Evolutionary conservation across 305 asterid genomes (phyloP), one percentile per base, ranked within the genome.

Genomic region (Vinca major): DNA sequence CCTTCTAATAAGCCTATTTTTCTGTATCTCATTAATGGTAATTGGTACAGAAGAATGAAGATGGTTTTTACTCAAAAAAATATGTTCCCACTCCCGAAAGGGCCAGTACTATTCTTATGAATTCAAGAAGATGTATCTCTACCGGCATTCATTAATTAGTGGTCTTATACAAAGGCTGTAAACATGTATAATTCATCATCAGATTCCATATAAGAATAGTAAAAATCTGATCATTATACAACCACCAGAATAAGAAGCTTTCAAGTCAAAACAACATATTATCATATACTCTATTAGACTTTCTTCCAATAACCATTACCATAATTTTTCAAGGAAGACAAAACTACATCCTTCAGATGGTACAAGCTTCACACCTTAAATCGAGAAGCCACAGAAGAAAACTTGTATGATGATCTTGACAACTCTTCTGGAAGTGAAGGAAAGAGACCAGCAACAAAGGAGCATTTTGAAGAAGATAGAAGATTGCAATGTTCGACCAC

Each of bases 401-500:
- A 93, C 79, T 89, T 93, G 84, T 92, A 92, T 4, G 99, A 93
- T 63, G 99, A 93, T 86, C 97, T 82, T 69, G 95, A 83, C 21
- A 92, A 85, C 79, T 90, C 97, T 80, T 90, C 97, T 52, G 97
- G 91, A 66, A 87, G 79, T 60, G 92, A 81, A 37, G 98, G 97
- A 81, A 89, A 91, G 73, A 94, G 96, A 57, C 87, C 84, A 54
- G 95, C 84, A 56, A 91, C 67, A 73, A 94, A 89, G 67, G 88
- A 51, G 85, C 99, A 91, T 73, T 81, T 83, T 48, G 98, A 94
- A 78, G 93, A 88, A 74, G 91, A 89, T 74, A 94, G 81, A 66
- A 94, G 80, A 75, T 86, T 86, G 87, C 96, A 85, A 81, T 94
- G 99, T 69, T 94, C 99, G 73, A 88, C 96, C 75, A 94, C 99